Evolutionary conservation across 163 green algal species (phyloP), one percentile per base, ranked within the genome.

Genomic region (Chlorella variabilis): DNA sequence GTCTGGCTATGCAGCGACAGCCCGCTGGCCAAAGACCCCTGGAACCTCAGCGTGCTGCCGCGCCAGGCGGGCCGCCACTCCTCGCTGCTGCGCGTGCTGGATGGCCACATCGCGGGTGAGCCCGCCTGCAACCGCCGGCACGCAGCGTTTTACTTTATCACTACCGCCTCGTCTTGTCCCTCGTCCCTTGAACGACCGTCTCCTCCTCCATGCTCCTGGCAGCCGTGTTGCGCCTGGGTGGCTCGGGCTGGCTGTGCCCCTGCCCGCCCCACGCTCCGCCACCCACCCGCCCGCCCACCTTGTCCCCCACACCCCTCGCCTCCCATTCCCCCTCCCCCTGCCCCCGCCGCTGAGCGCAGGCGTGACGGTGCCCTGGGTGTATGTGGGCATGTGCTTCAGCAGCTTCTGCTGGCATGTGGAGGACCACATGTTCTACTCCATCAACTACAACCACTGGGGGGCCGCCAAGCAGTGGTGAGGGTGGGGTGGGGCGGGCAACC

Each of bases 371-470:
- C 84, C 93, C 41, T 90, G 82, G 85, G 75, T 97, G 80, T 91
- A 93, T 67, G 66, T 96, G 62, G 89, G 90, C 82, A 94, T 94
- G 87, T 71, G 91, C n/a, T 95, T 94, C 78, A 90, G 86, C 70
- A 83, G 79, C 49, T 88, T 90, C 74, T 87, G 84, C 78, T 98
- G 94, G 94, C 94, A 93, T 75, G 85, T 93, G 21, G 91, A 96
- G 80, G 89, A 94, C 61, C 91, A 96, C 80, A 84, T 91, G 79
- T 84, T 98, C 18, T 96, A 96, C 89, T 83, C 61, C 58, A 87
- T 96, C 78, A 94, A 92, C 77, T 98, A 96, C 86, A 77, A 93
- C 41, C 94, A 98, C 89, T 91, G 86, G 76, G 96, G 96, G 23
- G 93, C 93, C 29, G 77, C 92, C 65, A 98, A 97, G 87, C 86